Evolutionary conservation across 1,284 basidiomycete species (phyloP).

Genomic region (Mrakiaceae sp.): DNA sequence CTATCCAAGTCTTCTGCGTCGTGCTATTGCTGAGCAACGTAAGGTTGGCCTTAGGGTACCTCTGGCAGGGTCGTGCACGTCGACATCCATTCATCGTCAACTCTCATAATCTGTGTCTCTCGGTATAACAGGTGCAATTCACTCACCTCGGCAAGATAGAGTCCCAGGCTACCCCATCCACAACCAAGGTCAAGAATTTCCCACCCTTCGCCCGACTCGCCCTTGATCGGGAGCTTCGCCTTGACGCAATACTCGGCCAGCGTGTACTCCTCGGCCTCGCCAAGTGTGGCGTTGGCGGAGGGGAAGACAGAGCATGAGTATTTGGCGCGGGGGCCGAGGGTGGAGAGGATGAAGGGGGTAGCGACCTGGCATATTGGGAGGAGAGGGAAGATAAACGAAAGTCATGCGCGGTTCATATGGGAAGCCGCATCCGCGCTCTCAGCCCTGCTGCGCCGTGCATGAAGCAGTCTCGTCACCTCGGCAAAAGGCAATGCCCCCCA

Average conservation of each 20-base stretch:
- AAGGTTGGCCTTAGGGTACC: slow-evolving; percentile 57
- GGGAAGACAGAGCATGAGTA: slow-evolving; percentile 64
- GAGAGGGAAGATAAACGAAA: not conserved
- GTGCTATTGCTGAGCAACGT: slow-evolving; percentile 58
- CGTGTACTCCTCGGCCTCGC: slow-evolving; percentile 58
- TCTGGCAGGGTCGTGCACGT: slow-evolving; percentile 31
- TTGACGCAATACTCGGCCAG: slow-evolving; percentile 59
- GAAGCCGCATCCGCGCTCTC: too few relatives aligned
- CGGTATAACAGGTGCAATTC: not conserved
- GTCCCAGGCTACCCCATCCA: slow-evolving; percentile 61
- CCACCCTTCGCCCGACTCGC: slow-evolving; percentile 43
- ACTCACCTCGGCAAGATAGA: slow-evolving; percentile 54
- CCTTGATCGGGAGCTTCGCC: slow-evolving; percentile 40
- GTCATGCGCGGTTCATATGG: not conserved
- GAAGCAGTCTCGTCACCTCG: too few relatives aligned
- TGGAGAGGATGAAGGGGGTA: slow-evolving; percentile 54
- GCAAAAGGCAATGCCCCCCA: too few relatives aligned
- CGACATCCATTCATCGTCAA: not conserved
- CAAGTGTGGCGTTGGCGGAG: slow-evolving; percentile 52
- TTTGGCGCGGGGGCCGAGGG: slow-evolving; percentile 52
- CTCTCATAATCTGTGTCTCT: not conserved
- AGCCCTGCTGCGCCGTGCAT: too few relatives aligned
- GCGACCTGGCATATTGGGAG: slow-evolving; percentile 41
- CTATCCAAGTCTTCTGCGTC: slow-evolving; percentile 60
- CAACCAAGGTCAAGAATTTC: slow-evolving; percentile 63